phyloP scores from a whole-genome alignment of 1,284 basidiomycete genomes.

The Inonotus hispidus region DNA sequence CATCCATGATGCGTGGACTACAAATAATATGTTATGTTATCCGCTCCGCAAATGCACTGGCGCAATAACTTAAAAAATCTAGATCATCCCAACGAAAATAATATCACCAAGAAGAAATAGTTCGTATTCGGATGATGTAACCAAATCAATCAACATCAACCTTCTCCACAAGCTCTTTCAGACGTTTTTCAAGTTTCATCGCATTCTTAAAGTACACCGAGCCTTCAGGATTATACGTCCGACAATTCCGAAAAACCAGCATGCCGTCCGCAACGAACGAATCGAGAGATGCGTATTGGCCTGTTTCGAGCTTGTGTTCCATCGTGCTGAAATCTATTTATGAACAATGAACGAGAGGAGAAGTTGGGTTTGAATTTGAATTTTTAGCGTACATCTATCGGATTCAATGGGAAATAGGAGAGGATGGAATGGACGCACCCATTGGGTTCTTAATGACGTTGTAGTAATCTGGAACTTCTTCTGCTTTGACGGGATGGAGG shows the following conservation, averaged over 20 bases:
- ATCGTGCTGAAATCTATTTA: conserved; percentile 83
- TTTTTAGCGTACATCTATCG: no score
- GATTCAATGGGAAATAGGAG: no score
- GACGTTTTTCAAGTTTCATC: conserved; percentile 71
- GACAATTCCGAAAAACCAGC: conserved; percentile 90
- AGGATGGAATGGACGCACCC: conserved; percentile 57
- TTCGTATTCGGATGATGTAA: no score
- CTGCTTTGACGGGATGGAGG: conserved; percentile 71
- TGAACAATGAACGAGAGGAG: not conserved
- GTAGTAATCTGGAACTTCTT: conserved; percentile 90
- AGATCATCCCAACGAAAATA: not conserved
- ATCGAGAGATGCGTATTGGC: conserved; percentile 74
- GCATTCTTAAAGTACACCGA: conserved; percentile 88
- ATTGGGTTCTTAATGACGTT: conserved; percentile 89
- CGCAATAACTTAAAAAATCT: not conserved
- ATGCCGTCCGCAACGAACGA: conserved; percentile 78
- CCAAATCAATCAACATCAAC: conserved; percentile 22
- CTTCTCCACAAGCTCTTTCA: conserved; percentile 46
- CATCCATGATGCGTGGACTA: no score
- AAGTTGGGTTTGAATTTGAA: not conserved
- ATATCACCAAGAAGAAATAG: no score
- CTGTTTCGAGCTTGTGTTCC: conserved; percentile 86
- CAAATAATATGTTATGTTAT: no score
- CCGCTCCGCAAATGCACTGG: not conserved
- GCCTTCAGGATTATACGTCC: conserved; percentile 81